Evolutionary conservation across 2,329 filamentous ascomycete genomes (phyloP).

Genomic region (Aspergillus sp.): DNA sequence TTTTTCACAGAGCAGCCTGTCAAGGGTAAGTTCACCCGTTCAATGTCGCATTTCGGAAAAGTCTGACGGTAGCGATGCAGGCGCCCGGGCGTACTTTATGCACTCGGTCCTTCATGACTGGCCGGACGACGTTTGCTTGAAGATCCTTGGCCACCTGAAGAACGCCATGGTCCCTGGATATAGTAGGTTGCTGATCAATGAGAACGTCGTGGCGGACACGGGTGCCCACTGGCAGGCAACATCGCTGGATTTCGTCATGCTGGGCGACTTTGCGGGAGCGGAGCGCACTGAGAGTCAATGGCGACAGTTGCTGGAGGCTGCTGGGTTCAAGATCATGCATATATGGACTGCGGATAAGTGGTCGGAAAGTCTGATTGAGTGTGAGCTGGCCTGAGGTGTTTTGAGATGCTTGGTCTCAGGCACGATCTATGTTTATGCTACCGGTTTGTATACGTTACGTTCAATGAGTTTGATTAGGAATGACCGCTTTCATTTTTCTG

Average conservation of each 20-base stretch:
- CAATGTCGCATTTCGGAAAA: no score
- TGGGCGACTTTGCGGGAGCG: slow-evolving; percentile 32
- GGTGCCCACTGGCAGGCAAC: slow-evolving; percentile 28
- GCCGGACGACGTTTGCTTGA: slow-evolving; percentile 28
- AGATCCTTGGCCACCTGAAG: slow-evolving; percentile 27
- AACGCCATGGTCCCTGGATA: slow-evolving; percentile 37
- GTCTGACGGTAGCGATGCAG: slow-evolving; percentile 9
- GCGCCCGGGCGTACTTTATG: slow-evolving; percentile 29
- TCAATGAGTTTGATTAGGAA: no score
- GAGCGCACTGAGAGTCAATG: slow-evolving; percentile 44
- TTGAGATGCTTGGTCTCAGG: no score
- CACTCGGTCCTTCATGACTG: slow-evolving; percentile 27
- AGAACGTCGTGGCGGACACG: slow-evolving; percentile 40
- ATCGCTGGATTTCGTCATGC: slow-evolving; percentile 42
- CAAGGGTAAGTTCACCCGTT: slow-evolving; percentile 30
- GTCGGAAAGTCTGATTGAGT: slow-evolving; percentile 23
- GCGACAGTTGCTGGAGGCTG: slow-evolving; percentile 28
- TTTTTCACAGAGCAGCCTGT: slow-evolving; percentile 49
- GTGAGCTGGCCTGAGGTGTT: slow-evolving; percentile 12
- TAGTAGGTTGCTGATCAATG: slow-evolving; percentile 44
- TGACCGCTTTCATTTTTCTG: no score
- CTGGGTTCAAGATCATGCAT: slow-evolving; percentile 35
- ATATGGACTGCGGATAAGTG: slow-evolving; percentile 24
- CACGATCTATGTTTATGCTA: no score
- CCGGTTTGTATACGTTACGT: no score